Evolutionary conservation across 1,284 basidiomycete genomes (phyloP), one percentile per base, ranked within the genome.

Genomic region (Neonothopanus nambi): DNA sequence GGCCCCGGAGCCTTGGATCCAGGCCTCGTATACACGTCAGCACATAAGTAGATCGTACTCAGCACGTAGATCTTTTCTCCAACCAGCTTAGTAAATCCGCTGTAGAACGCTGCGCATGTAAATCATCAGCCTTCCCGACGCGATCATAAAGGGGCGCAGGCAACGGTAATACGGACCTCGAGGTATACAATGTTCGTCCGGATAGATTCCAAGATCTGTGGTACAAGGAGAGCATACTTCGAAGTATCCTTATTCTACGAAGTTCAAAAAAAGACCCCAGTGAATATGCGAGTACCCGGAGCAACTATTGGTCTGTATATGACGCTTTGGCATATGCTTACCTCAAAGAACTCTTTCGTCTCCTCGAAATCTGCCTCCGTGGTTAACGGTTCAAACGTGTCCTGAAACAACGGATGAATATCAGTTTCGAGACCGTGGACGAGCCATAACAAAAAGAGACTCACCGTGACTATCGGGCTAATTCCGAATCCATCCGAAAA

Each of bases 401-500:
- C 72, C 83, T 87, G 55, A 38, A 45, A n/a, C n/a, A n/a, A n/a
- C n/a, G n/a, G 33, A 47, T 18, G 15, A 13, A 33, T 1, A 17
- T 28, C 26, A 28, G 26, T 46, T n/a, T n/a, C n/a, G n/a, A 11
- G 54, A 17, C 44, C 11, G 37, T 49, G 17, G 15, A 51, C 33
- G n/a, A 39, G 26, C 15, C n/a, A 37, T 18, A 24, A 39, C 28
- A 28, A 49, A 21, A 56, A 40, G 42, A 35, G 21, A 67, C 78
- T 48, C 61, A 83, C 84, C 65, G 74, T 68, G 46, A 88, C 65
- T 30, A 87, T 61, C 43, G 67, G 65, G 28, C 74, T 72, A 50
- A 87, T 70, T 28, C 78, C 79, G 67, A 84, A 89, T 61, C 84
- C 89, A 51, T 81, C 82, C 61, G 82, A 83, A 65, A 89, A 89